These are phyloP conservation scores for Fusarium gaditjirri DNA, from an alignment of 2,329 filamentous ascomycete species.

Conservation along the genomic window DNA sequence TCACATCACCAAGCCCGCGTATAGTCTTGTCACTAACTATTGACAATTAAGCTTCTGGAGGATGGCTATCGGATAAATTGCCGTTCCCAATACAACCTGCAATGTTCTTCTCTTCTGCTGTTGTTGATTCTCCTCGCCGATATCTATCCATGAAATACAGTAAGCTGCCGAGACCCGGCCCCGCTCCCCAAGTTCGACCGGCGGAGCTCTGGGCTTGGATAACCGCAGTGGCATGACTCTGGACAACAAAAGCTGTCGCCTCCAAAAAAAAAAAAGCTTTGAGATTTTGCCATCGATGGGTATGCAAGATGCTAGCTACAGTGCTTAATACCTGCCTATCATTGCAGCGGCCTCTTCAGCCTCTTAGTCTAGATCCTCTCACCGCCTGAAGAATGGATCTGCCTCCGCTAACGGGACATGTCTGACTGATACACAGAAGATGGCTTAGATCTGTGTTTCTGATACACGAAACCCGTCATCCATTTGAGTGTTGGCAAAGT, in stretches of 20 bases:
- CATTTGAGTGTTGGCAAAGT: not conserved
- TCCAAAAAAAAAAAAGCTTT: not conserved
- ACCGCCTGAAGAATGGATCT: conserved; percentile 40
- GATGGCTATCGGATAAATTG: conserved; percentile 24
- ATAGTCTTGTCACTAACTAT: conserved; percentile 10
- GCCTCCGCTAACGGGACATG: conserved; percentile 24
- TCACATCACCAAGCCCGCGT: conserved; percentile 11
- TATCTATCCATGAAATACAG: not conserved
- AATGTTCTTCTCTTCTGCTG: not conserved
- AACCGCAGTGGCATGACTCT: conserved; percentile 26
- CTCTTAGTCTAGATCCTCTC: conserved; percentile 19
- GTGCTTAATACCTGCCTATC: conserved; percentile 8
- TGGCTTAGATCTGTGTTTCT: not conserved
- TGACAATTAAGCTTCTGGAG: conserved; percentile 5
- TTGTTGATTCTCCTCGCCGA: not conserved
- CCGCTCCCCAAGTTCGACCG: conserved; percentile 12
- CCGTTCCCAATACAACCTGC: conserved; percentile 3
- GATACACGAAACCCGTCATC: not conserved
- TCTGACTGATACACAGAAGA: conserved; percentile 9
- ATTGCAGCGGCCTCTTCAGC: not conserved
- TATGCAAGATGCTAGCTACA: conserved; percentile 17
- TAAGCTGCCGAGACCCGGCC: conserved; percentile 21
- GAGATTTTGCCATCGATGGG: conserved; percentile 12
- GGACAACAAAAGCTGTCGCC: conserved; percentile 3
- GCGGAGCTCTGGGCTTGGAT: conserved; percentile 7